phyloP scores from a whole-genome alignment of 208 protist genomes.

The Trypanosoma cruzi region DNA sequence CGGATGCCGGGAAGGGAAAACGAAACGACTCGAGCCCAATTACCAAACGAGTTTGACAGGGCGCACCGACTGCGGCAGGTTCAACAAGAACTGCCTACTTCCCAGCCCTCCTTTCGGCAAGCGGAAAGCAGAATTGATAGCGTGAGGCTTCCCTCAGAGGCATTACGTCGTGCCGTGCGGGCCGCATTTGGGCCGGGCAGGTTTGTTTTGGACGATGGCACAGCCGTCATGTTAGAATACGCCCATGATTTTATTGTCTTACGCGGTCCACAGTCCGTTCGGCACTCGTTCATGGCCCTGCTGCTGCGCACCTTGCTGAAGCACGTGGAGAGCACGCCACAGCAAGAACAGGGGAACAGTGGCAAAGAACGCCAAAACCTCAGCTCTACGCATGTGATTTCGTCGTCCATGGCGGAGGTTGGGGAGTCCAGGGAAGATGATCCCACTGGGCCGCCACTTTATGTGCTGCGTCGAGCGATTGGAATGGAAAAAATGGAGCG shows the following conservation, averaged over 20 bases:
- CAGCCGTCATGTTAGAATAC: conserved; percentile 11
- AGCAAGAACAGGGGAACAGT: background rate
- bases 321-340: background rate
- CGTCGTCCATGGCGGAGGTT: background rate
- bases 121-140: conserved; percentile 13
- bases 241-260: conserved; percentile 4
- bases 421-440: background rate
- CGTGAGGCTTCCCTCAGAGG: conserved; percentile 1
- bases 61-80: background rate
- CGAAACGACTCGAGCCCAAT: background rate
- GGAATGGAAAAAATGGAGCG: background rate
- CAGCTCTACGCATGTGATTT: background rate
- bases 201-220: background rate
- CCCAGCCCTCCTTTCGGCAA: background rate
- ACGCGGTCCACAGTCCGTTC: conserved; percentile 1
- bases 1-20: background rate
- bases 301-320: conserved; percentile 5
- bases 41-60: background rate
- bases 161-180: conserved; percentile 3
- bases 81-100: background rate
- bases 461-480: background rate
- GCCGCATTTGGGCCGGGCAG: conserved; percentile 6
- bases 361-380: background rate
- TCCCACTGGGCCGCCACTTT: background rate
- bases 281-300: background rate